Evolutionary conservation across 768 basidiomycete species (phyloP).

Genomic region (Coprinellus micaceus): DNA sequence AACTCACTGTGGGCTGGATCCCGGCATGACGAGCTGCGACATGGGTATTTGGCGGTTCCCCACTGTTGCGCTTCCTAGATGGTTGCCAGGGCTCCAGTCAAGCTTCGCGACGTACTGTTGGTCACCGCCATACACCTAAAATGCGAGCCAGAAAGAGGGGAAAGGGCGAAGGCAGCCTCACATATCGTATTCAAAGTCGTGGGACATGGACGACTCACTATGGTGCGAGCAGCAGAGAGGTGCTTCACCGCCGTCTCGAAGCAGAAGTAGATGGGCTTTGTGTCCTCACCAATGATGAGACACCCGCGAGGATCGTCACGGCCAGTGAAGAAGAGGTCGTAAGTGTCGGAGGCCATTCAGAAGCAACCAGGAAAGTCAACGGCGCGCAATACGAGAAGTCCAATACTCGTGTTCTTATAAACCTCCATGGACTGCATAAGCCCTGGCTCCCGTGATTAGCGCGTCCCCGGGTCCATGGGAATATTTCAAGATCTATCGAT

Average conservation of each 20-base stretch:
- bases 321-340: conserved; percentile 66
- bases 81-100: conserved; percentile 51
- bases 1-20: conserved; percentile 44
- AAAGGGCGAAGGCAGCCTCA: background rate
- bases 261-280: conserved; percentile 55
- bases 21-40: conserved; percentile 56
- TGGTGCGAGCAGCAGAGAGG: conserved; percentile 14
- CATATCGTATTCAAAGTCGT: conserved; percentile 6
- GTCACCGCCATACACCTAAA: conserved; percentile 43
- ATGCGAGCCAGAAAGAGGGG: conserved; percentile 6
- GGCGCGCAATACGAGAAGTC: conserved; percentile 23
- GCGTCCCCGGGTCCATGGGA: conserved; percentile 46
- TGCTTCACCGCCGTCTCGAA: conserved; percentile 58
- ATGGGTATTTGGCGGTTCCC: conserved; percentile 55
- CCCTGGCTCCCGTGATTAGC: conserved; percentile 48
- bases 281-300: conserved; percentile 64
- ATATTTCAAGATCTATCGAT: conserved; percentile 41
- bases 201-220: background rate
- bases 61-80: conserved; percentile 53
- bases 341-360: conserved; percentile 40
- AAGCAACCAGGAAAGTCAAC: conserved; percentile 28
- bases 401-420: conserved; percentile 40
- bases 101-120: conserved; percentile 43
- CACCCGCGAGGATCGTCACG: conserved; percentile 65
- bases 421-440: conserved; percentile 35